Base-by-base conservation (phyloP, 75 land plant genomes). In the Gnetum montanum region DNA sequence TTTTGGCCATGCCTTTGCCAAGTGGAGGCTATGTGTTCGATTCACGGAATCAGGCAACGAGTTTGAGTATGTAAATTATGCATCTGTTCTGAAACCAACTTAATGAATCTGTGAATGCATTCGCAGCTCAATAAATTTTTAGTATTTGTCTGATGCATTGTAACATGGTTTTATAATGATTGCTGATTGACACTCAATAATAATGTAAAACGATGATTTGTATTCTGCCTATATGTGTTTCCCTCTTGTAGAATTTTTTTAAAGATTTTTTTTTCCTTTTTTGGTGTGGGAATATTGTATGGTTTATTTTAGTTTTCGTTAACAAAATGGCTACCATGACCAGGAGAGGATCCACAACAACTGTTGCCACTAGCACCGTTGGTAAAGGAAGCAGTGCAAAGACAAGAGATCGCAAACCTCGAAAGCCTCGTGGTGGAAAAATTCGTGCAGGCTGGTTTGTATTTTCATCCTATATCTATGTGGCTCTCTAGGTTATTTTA, bases 361-460 rank as follows among this genome's bases (percentile, higher is more conserved):
- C 88, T 23, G 51, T 63, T 31, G 60, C 61, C 57, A 57, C 79
- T 29, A 68, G 68, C 59, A 49, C 60, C 4, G 28, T 69, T 43
- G 78, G 84, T 54, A 71, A 25, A 33, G 55, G 55, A 52, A 30
- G 37, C 24, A 34, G 34, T 52, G 55, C 22, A 33, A 52, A 57
- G 59, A 62, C 74, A 35, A 71, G 71, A 60, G 69, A 53, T 3
- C 36, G 7, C 16, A 69, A 68, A 26, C 72, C 68, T 8, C 79
- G 71, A 22, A 76, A 70, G 68, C 56, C 76, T 6, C 79, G 62
- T 38, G 72, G 81, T 51, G 96, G 92, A 29, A 90, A 75, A 70
- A 90, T 95, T 43, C 87, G 99, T 48, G 92, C 99, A 52, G 99
- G 99, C 55, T 90, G 99, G 98, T 85, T 33, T 12, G 18, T 11